phyloP scores from a whole-genome alignment of 768 basidiomycete species.

The Candolleomyces eurysporus region DNA sequence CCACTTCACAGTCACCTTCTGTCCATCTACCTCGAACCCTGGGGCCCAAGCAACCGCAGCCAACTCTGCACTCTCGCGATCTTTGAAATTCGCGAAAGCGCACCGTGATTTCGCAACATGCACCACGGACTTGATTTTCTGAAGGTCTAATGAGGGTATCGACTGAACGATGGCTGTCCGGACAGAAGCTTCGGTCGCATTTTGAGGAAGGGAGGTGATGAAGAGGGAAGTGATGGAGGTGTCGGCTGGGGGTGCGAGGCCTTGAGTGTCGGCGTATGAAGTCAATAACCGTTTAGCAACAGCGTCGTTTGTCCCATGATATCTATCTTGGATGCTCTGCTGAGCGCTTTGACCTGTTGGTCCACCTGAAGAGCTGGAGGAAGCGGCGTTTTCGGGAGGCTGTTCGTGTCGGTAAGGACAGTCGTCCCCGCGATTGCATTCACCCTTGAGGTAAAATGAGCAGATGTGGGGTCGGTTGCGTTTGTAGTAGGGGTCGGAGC shows the following conservation, averaged over 20 bases:
- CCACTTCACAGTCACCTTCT: conserved; percentile 79
- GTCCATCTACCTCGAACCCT: conserved; percentile 83
- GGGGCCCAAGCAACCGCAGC: conserved; percentile 90
- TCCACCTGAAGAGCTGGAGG: neutral
- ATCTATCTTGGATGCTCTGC: conserved; percentile 93
- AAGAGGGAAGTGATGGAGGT: conserved; percentile 64
- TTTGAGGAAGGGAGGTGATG: neutral
- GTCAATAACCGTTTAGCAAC: conserved; percentile 89
- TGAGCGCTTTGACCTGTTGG: conserved; percentile 58
- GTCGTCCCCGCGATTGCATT: conserved; percentile 86
- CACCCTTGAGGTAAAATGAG: conserved; percentile 94
- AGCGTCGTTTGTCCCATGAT: conserved; percentile 89
- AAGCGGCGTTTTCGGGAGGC: conserved; percentile 49
- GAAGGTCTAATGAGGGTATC: conserved; percentile 58
- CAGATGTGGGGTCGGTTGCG: conserved; percentile 93
- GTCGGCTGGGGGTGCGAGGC: conserved; percentile 90
- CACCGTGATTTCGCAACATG: conserved; percentile 86
- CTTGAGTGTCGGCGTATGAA: conserved; percentile 75
- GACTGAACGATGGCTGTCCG: conserved; percentile 71
- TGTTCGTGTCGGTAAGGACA: conserved; percentile 97
- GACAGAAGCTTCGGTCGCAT: conserved; percentile 70
- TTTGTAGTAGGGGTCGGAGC: conserved; percentile 97
- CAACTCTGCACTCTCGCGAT: conserved; percentile 77
- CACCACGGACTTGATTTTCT: conserved; percentile 78
- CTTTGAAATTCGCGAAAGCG: conserved; percentile 93